Conservation (phyloP, 2,329 filamentous ascomycete genomes). For the Rutstroemia sydowiana region DNA sequence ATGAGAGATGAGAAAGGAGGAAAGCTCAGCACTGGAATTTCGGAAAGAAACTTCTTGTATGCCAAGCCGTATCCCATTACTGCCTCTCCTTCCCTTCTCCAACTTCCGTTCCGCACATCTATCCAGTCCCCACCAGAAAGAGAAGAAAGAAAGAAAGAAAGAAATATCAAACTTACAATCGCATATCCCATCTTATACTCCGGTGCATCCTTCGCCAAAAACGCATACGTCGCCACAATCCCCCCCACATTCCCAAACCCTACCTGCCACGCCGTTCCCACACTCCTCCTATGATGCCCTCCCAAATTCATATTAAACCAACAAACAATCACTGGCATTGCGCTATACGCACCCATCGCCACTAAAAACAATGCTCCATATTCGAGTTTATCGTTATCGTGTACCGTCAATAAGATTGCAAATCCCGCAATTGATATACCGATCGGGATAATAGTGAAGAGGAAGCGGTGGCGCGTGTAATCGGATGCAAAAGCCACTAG, state of each 20-base stretch:
- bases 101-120: neutral
- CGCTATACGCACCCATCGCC: constrained; percentile 70
- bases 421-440: constrained; percentile 67
- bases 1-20: neutral
- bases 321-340: constrained; percentile 83
- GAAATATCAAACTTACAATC: constrained; percentile 37
- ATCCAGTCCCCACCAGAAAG: neutral
- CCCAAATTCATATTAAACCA: constrained; percentile 79
- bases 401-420: constrained; percentile 63
- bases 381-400: constrained; percentile 58
- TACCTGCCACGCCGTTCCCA: constrained; percentile 70
- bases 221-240: constrained; percentile 68
- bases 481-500: constrained; percentile 67
- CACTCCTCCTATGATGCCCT: constrained; percentile 61
- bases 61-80: no score
- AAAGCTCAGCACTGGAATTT: neutral
- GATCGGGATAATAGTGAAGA: constrained; percentile 64
- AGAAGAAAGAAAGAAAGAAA: neutral
- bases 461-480: constrained; percentile 61
- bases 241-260: constrained; percentile 75
- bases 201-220: constrained; percentile 59
- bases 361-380: constrained; percentile 80
- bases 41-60: neutral
- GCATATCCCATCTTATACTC: constrained; percentile 65
- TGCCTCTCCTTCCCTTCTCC: neutral